Base-by-base conservation (phyloP, 140 eudicot genomes). In the Oenanthe javanica region DNA sequence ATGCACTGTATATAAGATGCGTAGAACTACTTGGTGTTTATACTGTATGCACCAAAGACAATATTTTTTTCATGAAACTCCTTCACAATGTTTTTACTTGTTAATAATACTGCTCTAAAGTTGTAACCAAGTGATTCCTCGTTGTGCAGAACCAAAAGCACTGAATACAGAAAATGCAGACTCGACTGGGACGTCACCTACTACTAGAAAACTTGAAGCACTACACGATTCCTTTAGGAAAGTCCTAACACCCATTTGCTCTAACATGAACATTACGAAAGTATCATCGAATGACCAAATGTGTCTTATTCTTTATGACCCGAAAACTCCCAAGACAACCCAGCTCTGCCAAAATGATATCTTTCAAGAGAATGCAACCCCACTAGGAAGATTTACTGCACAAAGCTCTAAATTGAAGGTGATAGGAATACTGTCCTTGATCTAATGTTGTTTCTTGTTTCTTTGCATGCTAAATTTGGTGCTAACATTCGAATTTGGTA, bases 381-480 rank as follows among this genome's bases (percentile, higher is more conserved):
- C 98, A 2, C 89, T 92, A 42, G 86, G 84, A 48, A 94, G 86
- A 82, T 87, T 89, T 77, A 87, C 81, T 64, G 84, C 89, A 36
- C 84, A 82, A 79, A 90, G 96, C 78, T 91, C 92, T 55, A 86
- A 82, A 80, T 76, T 94, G 83, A 94, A 94, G 98, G 98, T 94
- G 84, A 6, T 75, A 9, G 43, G 25, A 23, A 45, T 5, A 8
- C 21, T 19, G 1, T 54, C 27, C 63, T 36, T 18, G 10, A 45
- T 11, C 43, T 48, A 47, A 6, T 46, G 55, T 64, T 42, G 14
- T 2, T 14, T 61, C 79, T 61, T 18, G 23, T 72, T 43, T 52
- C 15, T 46, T 67, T n/a, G 27, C 12, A 64, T 66, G 50, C 23
- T 75, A 11, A 16, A 5, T 52, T 71, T 79, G 70, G 83, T 73